Evolutionary conservation across 495 filamentous ascomycete species (phyloP), one percentile per base, ranked within the genome.

Genomic region (Aspergillus incahuasiensis): DNA sequence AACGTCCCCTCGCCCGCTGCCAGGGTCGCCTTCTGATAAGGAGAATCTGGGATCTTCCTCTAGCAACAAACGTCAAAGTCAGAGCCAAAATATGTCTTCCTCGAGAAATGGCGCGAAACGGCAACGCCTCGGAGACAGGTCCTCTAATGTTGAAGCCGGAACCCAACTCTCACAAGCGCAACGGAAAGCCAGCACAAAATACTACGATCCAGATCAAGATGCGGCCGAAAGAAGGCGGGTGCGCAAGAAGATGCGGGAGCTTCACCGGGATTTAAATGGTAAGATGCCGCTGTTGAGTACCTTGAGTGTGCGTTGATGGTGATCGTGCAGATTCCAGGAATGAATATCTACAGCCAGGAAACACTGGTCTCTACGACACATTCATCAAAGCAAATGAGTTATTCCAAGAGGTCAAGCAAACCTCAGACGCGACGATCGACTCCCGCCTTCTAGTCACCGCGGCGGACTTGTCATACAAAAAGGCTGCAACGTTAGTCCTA

Each of bases 341-440:
- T 41, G 86, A 91, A 56, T 87, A 75, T 58, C 62, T 91, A 38
- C 76, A 81, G 28, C 72, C 78, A 0, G 79, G 80, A 24, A 86
- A 84, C 8, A 70, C 72, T 49, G 85, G 85, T 19, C 68, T 97
- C 6, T 60, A 78, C 35, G 71, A 82, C 12, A 87, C 82, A 3
- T 59, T 97, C 5, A 53, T 78, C 6, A 75, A 80, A 56, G 84
- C 87, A 2, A 86, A 97, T 63, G 58, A 74, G 3, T 68, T 85
- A 9, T 87, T 85, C 63, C 68, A 68, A 24, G 74, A 82, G 32
- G 90, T 97, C 47, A 94, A 89, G 59, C 92, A 97, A 64, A 95
- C 94, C 1, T 82, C 82, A n/a, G 95, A 99, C 66, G 94, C 94
- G 1, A 90, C 86, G 3, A 85, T 96, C 54, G 94, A 99, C 63